Evolutionary conservation across 2,329 filamentous ascomycete species (phyloP).

Genomic region (Cercospora zeae-maydis): DNA sequence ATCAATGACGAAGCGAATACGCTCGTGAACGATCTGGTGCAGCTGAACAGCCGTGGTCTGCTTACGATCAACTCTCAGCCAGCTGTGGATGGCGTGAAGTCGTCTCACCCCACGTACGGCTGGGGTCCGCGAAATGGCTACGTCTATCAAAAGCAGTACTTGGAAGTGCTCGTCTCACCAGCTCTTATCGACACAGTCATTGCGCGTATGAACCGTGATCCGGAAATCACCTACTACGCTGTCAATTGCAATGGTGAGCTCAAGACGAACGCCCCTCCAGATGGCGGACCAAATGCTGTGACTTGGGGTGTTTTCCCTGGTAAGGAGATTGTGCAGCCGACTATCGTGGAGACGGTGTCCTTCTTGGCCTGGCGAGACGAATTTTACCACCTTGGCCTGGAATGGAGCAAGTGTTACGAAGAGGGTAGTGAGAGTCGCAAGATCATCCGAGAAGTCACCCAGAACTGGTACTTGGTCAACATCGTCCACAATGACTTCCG

Average conservation of each 20-base stretch:
- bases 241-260: slow-evolving; percentile 80
- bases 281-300: slow-evolving; percentile 86
- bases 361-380: slow-evolving; percentile 99
- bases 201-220: slow-evolving; percentile 69
- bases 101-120: slow-evolving; percentile 78
- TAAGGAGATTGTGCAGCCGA: slow-evolving; percentile 98
- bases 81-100: slow-evolving; percentile 86
- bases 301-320: slow-evolving; percentile 99
- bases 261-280: slow-evolving; percentile 76
- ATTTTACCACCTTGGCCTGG: slow-evolving; percentile 84
- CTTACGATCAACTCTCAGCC: slow-evolving; percentile 98
- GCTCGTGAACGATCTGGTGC: slow-evolving; percentile 72
- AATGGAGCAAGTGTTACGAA: slow-evolving; percentile 92
- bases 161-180: slow-evolving; percentile 84
- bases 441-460: slow-evolving; percentile 78
- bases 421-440: slow-evolving; percentile 70
- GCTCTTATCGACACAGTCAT: slow-evolving; percentile 74
- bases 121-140: slow-evolving; percentile 96
- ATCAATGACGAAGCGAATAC: slow-evolving; percentile 77
- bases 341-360: slow-evolving; percentile 96
- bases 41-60: slow-evolving; percentile 80
- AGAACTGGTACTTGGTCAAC: slow-evolving; percentile 90
- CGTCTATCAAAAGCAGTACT: slow-evolving; percentile 96
- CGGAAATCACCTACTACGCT: slow-evolving; percentile 88
- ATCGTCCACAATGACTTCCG: slow-evolving; percentile 99